These are phyloP conservation scores for Penicillium polonicum DNA, from an alignment of 2,329 filamentous ascomycete species.

Conservation along the genomic window DNA sequence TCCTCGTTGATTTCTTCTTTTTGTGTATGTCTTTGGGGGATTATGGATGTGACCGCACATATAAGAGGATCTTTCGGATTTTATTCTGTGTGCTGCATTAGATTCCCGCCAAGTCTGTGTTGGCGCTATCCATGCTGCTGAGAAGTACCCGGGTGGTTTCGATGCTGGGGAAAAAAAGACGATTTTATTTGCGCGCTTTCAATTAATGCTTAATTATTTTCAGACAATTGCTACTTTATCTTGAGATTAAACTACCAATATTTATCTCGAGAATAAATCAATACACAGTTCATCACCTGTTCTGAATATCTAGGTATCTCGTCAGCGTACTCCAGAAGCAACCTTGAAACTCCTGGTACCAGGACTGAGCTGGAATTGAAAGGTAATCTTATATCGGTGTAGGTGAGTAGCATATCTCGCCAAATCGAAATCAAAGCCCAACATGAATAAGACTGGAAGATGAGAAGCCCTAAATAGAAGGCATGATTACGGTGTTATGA, in stretches of 20 bases:
- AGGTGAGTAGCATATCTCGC: too few relatives aligned
- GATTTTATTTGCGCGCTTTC: not conserved
- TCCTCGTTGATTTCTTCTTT: not conserved
- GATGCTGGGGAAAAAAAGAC: not conserved
- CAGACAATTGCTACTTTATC: not conserved
- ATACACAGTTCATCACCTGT: not conserved
- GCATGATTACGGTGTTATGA: not conserved
- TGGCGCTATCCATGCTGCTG: not conserved
- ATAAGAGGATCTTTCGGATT: not conserved
- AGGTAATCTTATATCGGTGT: too few relatives aligned
- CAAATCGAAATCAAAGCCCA: not conserved
- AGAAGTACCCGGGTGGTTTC: not conserved
- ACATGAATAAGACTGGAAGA: not conserved
- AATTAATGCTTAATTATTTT: slow-evolving; percentile 7
- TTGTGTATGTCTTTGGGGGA: not conserved
- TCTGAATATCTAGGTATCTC: not conserved
- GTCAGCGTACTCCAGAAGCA: not conserved
- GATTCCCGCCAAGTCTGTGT: not conserved
- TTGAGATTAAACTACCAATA: not conserved
- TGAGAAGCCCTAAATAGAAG: not conserved
- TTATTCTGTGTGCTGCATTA: not conserved
- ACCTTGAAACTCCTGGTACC: not conserved
- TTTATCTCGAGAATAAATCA: not conserved
- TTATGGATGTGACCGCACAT: not conserved
- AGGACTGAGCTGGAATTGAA: not conserved